phyloP scores from a whole-genome alignment of 1,139 yeast genomes.

The Debaryomyces subglobosus region DNA sequence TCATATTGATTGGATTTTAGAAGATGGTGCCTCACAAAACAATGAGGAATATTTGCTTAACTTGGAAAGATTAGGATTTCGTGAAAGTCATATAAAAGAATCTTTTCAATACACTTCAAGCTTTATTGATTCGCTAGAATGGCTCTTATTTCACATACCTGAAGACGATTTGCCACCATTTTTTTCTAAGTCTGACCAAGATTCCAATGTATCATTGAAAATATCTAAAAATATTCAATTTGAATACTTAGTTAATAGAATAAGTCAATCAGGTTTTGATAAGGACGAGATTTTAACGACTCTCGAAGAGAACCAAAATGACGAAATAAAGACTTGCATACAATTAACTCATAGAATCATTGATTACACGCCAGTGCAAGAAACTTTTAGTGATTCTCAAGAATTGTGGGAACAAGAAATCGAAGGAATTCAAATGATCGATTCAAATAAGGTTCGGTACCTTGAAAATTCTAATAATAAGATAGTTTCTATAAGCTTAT shows the following conservation, averaged over 20 bases:
- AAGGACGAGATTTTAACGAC: slow-evolving; percentile 60
- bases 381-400: slow-evolving; percentile 22
- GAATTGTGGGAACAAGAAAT: slow-evolving; percentile 76
- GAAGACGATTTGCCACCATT: slow-evolving; percentile 85
- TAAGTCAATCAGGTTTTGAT: slow-evolving; percentile 71
- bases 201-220: slow-evolving; percentile 50
- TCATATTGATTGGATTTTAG: slow-evolving; percentile 56
- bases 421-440: slow-evolving; percentile 65
- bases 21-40: slow-evolving; percentile 17
- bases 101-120: slow-evolving; percentile 62
- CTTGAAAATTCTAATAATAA: slow-evolving; percentile 24
- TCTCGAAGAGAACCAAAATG: slow-evolving; percentile 41
- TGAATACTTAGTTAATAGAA: slow-evolving; percentile 52
- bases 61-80: slow-evolving; percentile 62
- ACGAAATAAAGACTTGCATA: slow-evolving; percentile 58
- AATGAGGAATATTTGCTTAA: slow-evolving; percentile 19
- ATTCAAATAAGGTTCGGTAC: slow-evolving; percentile 30
- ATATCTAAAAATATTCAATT: slow-evolving; percentile 45
- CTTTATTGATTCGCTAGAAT: slow-evolving; percentile 66
- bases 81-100: slow-evolving; percentile 69
- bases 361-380: slow-evolving; percentile 16
- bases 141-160: slow-evolving; percentile 86
- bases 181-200: slow-evolving; percentile 49
- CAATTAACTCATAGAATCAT: slow-evolving; percentile 48
- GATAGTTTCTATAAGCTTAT: slow-evolving; percentile 34